Evolutionary conservation across 805 yeast genomes (phyloP).

Genomic region (Lachancea nothofagi): DNA sequence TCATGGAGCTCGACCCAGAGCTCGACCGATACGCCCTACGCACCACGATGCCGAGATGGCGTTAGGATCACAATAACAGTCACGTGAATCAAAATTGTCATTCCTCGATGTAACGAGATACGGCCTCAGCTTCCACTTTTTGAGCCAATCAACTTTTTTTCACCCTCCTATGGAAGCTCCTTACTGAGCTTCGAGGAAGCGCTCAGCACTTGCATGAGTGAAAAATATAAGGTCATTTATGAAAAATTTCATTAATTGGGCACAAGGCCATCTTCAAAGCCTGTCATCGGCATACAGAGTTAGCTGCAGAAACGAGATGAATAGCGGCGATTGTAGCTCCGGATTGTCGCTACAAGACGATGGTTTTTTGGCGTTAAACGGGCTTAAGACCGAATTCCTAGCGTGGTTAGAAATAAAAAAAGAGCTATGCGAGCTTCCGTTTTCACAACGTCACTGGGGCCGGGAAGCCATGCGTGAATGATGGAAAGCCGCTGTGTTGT

Average conservation of each 20-base stretch:
- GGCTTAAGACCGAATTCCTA: background rate
- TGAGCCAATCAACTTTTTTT: no score
- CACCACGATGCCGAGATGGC: constrained; percentile 70
- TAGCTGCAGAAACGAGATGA: background rate
- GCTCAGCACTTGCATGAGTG: background rate
- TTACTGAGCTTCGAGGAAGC: background rate
- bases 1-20: constrained; percentile 58
- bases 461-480: background rate
- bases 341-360: background rate
- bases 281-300: background rate
- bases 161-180: no score
- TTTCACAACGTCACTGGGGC: constrained; percentile 10
- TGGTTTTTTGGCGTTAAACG: background rate
- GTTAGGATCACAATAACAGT: constrained; percentile 32
- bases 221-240: no score
- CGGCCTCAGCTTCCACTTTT: no score
- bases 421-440: constrained; percentile 1
- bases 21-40: constrained; percentile 50
- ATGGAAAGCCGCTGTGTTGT: constrained; percentile 8
- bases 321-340: background rate
- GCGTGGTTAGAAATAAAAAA: no score
- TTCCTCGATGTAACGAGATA: no score
- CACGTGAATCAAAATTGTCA: background rate
- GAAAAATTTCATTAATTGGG: no score
- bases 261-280: no score